phyloP scores from a whole-genome alignment of 345 rosid species.

The Eucalyptus leucophloia region DNA sequence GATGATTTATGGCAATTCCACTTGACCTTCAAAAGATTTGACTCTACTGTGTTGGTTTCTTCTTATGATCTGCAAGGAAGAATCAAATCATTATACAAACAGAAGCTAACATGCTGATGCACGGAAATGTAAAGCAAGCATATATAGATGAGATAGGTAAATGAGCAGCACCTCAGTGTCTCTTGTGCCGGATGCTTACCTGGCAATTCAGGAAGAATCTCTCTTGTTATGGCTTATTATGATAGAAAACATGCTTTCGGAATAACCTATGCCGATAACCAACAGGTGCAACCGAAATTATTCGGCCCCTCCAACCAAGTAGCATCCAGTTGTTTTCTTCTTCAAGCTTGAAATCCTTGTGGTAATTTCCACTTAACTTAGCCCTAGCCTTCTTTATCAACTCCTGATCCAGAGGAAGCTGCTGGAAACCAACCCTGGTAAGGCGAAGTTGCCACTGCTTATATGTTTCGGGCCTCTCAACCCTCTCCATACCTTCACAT shows the following conservation, averaged over 20 bases:
- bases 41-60: background rate
- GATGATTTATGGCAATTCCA: background rate
- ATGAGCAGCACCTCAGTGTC: background rate
- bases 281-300: constrained; percentile 20
- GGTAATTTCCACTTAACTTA: constrained; percentile 8
- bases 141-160: background rate
- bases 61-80: background rate
- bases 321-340: constrained; percentile 33
- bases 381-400: constrained; percentile 2
- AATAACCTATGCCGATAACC: constrained; percentile 19
- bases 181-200: background rate
- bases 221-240: background rate
- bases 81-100: background rate
- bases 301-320: constrained; percentile 51
- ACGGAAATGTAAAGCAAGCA: background rate
- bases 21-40: background rate
- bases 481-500: constrained; percentile 35
- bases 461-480: constrained; percentile 42
- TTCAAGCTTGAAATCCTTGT: constrained; percentile 31
- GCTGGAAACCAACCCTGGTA: constrained; percentile 37
- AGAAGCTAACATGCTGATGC: background rate
- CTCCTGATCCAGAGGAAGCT: constrained; percentile 14
- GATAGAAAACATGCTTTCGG: background rate
- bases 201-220: background rate
- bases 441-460: constrained; percentile 42